Base-by-base conservation (phyloP, 73 alveolate genomes). In the Paramecium caudatum region DNA sequence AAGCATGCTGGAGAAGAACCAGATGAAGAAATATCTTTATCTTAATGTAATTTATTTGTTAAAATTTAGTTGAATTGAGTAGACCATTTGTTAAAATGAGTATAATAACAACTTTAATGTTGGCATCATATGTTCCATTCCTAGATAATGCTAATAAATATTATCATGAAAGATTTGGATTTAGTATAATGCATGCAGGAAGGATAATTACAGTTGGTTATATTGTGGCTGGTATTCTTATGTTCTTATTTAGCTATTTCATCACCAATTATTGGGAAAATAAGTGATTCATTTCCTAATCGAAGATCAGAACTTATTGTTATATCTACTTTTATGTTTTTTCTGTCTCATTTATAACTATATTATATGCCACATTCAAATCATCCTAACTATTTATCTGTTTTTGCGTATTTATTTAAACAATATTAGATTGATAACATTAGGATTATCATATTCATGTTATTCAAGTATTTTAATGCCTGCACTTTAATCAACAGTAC, bases 101-200 rank as follows among this genome's bases (percentile, higher is more conserved):
- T 15, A 3, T 39, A 21, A 70, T 70, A 5, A 25, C 50, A 1
- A 39, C 87, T 17, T 70, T 70, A 17, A 36, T 70, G 41, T 21
- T 70, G 2, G 87, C 50, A 13, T 33, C 87, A 3, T 70, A 70
- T 70, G 87, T 70, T 36, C 87, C 68, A 33, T 70, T 70, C 5
- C 39, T 70, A 70, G 68, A 70, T 39, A 70, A 70, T 70, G 87
- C 87, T 10, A 70, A 37, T 70, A 70, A 70, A 70, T 70, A 37
- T 70, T 70, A 70, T 70, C 63, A 70, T 16, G 87, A 70, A 39
- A 33, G 63, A 43, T 37, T 70, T 39, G 87, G 87, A 37, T 70
- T 70, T 19, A 36, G 50, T 25, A 21, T 19, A 0, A 33, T 19
- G 41, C 61, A 70, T 70, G 61, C 87, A 17, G 87, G 87, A 2